Evolutionary conservation across 1,284 basidiomycete genomes (phyloP).

Genomic region (Termitomyces sp.): DNA sequence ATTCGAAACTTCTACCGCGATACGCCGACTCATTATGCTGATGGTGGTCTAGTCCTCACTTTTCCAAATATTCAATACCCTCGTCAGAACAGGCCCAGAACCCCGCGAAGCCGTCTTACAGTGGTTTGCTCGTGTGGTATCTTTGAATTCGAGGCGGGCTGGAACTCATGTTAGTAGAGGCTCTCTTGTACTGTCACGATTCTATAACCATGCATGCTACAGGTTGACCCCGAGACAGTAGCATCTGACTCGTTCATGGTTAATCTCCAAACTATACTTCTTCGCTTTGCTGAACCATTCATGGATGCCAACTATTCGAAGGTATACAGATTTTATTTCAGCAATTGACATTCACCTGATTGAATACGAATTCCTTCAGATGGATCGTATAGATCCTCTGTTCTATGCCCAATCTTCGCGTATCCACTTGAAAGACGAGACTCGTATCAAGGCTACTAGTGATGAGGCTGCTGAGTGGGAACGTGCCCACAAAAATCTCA

Average conservation of each 20-base stretch:
- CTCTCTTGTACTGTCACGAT: not conserved
- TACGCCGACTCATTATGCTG: slow-evolving; percentile 3
- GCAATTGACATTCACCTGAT: slow-evolving; percentile 4
- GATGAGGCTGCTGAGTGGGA: slow-evolving; percentile 79
- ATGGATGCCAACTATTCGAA: slow-evolving; percentile 91
- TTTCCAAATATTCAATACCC: slow-evolving; percentile 85
- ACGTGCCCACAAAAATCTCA: slow-evolving; percentile 40
- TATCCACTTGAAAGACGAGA: slow-evolving; percentile 80
- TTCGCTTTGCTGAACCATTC: slow-evolving; percentile 93
- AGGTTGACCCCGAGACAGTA: slow-evolving; percentile 83
- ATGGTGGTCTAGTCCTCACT: slow-evolving; percentile 53
- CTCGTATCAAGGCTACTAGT: slow-evolving; percentile 85
- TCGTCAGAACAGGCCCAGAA: slow-evolving; percentile 79
- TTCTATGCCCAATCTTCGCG: slow-evolving; percentile 74
- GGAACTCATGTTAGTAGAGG: slow-evolving; percentile 71
- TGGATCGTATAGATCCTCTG: slow-evolving; percentile 86
- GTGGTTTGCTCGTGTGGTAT: slow-evolving; percentile 74
- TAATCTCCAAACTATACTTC: slow-evolving; percentile 79
- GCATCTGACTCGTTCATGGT: slow-evolving; percentile 92
- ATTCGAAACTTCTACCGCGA: not conserved
- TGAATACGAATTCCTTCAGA: slow-evolving; percentile 38
- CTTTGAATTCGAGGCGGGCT: slow-evolving; percentile 79
- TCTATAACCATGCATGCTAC: slow-evolving; percentile 7
- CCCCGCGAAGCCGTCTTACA: slow-evolving; percentile 82
- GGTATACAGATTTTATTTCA: slow-evolving; percentile 33